These are phyloP conservation scores for Paxillus rubicundulus DNA, from an alignment of 768 basidiomycete genomes.

Conservation along the genomic window DNA sequence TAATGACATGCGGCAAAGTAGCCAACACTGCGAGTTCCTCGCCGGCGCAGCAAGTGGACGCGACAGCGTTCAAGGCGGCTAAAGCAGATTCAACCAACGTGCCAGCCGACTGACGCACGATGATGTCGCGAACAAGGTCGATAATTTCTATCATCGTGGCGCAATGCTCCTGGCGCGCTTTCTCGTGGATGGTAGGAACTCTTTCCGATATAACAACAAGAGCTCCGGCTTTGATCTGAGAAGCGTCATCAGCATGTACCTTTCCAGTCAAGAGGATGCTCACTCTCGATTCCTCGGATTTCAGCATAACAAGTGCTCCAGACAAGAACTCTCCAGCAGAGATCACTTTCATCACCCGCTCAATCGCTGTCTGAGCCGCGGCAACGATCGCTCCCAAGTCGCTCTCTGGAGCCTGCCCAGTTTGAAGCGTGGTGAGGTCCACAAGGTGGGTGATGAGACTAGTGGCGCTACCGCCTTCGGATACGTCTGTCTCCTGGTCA, in stretches of 20 bases:
- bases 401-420: conserved; percentile 28
- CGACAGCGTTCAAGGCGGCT: conserved; percentile 58
- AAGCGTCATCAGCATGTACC: not conserved
- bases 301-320: conserved; percentile 54
- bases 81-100: conserved; percentile 49
- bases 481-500: not conserved
- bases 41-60: conserved; percentile 51
- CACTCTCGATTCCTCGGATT: conserved; percentile 53
- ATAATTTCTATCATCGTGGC: conserved; percentile 54
- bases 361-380: conserved; percentile 51
- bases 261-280: conserved; percentile 14
- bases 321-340: conserved; percentile 67
- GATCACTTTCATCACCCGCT: conserved; percentile 57
- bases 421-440: conserved; percentile 40
- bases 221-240: conserved; percentile 63
- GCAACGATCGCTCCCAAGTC: conserved; percentile 45
- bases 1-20: conserved; percentile 57
- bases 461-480: conserved; percentile 32
- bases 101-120: conserved; percentile 42
- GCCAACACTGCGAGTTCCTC: conserved; percentile 67
- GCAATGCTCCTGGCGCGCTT: conserved; percentile 51
- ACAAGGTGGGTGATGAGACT: conserved; percentile 50
- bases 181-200: conserved; percentile 55
- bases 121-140: conserved; percentile 44
- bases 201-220: conserved; percentile 69